Conservation (phyloP, 331 rosid species). For the Rosa hybrid region DNA sequence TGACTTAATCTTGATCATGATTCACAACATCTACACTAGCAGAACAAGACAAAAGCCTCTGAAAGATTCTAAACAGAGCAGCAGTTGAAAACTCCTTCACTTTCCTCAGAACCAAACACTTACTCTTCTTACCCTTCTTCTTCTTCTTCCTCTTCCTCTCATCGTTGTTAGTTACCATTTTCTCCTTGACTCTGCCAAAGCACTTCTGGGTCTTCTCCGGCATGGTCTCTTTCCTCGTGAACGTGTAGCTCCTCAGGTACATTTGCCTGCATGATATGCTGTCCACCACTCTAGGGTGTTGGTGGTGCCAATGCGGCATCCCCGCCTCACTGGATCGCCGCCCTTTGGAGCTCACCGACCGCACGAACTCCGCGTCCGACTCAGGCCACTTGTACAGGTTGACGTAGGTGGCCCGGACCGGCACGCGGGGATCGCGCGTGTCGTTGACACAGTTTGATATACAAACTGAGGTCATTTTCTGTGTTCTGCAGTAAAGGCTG, state of each 20-base stretch:
- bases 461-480: constrained; percentile 65
- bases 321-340: constrained; percentile 5
- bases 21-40: constrained; percentile 68
- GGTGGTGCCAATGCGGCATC: constrained; percentile 36
- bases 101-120: constrained; percentile 65
- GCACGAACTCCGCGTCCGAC: constrained; percentile 76
- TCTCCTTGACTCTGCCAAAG: constrained; percentile 58
- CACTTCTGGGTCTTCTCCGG: constrained; percentile 54
- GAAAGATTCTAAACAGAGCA: constrained; percentile 56
- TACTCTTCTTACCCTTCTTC: background rate
- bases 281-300: constrained; percentile 64
- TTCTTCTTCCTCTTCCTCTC: constrained; percentile 1
- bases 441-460: constrained; percentile 70
- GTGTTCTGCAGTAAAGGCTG: background rate
- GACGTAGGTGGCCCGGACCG: constrained; percentile 72
- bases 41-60: constrained; percentile 61
- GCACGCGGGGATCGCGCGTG: constrained; percentile 67
- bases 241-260: constrained; percentile 81
- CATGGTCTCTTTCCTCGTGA: constrained; percentile 63
- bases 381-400: constrained; percentile 96
- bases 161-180: constrained; percentile 29
- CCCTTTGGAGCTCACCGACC: constrained; percentile 51
- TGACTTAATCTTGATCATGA: constrained; percentile 17
- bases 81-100: constrained; percentile 60
- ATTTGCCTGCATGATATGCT: constrained; percentile 83